phyloP scores from a whole-genome alignment of 2,329 filamentous ascomycete species.

The Claviceps maximensis region DNA sequence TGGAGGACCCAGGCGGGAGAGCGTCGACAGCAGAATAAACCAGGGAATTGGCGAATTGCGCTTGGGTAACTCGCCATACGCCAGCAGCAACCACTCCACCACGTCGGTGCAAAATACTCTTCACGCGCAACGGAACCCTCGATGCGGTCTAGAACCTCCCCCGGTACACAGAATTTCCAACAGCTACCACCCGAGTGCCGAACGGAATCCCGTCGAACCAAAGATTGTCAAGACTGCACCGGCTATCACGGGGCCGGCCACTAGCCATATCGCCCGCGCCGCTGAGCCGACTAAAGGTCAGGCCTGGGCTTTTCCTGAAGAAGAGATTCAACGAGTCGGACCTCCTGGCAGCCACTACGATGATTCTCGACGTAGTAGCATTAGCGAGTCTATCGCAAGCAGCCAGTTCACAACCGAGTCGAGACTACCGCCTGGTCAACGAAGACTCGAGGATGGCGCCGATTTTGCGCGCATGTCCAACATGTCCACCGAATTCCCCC shows the following conservation, averaged over 20 bases:
- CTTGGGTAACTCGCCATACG: constrained; percentile 55
- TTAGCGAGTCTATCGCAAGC: constrained; percentile 65
- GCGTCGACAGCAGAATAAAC: constrained; percentile 68
- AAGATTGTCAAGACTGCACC: constrained; percentile 54
- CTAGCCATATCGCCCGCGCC: constrained; percentile 52
- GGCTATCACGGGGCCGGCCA: constrained; percentile 60
- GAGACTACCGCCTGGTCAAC: constrained; percentile 56
- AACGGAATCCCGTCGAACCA: constrained; percentile 38
- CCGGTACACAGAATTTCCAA: constrained; percentile 50
- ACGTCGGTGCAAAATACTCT: constrained; percentile 60
- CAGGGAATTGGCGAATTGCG: constrained; percentile 56
- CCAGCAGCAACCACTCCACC: constrained; percentile 64
- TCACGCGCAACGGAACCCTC: constrained; percentile 51
- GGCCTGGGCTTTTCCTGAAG: constrained; percentile 73
- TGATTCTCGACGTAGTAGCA: constrained; percentile 60
- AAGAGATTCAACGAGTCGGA: constrained; percentile 42
- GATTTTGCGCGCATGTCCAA: constrained; percentile 36
- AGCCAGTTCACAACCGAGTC: constrained; percentile 69
- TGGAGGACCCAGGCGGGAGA: constrained; percentile 49
- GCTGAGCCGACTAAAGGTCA: constrained; percentile 71
- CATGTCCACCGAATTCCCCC: constrained; percentile 41
- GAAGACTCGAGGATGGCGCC: constrained; percentile 53
- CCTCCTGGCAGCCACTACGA: constrained; percentile 33
- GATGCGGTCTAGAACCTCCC: constrained; percentile 35
- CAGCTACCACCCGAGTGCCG: constrained; percentile 47